These are phyloP conservation scores for Ceratocystis ficicola DNA, from an alignment of 2,329 filamentous ascomycete genomes.

Conservation along the genomic window DNA sequence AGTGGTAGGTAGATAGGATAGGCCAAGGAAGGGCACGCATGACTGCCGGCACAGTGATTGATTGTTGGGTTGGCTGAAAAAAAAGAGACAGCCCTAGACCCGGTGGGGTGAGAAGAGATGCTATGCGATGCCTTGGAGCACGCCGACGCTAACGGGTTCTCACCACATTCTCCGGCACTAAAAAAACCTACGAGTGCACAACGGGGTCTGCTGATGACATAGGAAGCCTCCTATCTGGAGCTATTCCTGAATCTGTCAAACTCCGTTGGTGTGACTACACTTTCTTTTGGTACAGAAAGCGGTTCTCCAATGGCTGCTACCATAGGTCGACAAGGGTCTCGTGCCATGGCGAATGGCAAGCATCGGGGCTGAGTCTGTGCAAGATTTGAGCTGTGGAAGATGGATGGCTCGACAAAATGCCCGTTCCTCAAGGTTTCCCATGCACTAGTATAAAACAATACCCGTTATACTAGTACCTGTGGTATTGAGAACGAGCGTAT, in stretches of 20 bases:
- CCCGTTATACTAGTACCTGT: neutral
- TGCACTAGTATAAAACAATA: neutral
- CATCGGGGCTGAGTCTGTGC: conserved; percentile 10
- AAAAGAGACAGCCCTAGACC: neutral
- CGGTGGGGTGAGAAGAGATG: neutral
- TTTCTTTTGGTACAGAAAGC: neutral
- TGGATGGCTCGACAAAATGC: conserved; percentile 1
- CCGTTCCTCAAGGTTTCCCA: neutral
- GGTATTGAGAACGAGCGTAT: neutral
- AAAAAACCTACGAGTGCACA: neutral
- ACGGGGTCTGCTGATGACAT: neutral
- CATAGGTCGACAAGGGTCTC: neutral
- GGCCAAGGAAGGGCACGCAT: neutral
- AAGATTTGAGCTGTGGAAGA: conserved; percentile 10
- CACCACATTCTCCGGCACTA: neutral
- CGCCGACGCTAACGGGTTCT: neutral
- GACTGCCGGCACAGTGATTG: neutral
- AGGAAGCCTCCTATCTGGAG: neutral
- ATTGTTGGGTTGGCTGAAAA: neutral
- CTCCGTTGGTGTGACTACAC: conserved; percentile 3
- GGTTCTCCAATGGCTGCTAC: neutral
- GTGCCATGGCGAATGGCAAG: conserved; percentile 6
- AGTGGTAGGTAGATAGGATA: neutral
- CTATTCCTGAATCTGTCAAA: conserved; percentile 11
- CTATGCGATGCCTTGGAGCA: neutral